Base-by-base conservation (phyloP, 2,329 filamentous ascomycete genomes). In the Colletotrichum lupini region DNA sequence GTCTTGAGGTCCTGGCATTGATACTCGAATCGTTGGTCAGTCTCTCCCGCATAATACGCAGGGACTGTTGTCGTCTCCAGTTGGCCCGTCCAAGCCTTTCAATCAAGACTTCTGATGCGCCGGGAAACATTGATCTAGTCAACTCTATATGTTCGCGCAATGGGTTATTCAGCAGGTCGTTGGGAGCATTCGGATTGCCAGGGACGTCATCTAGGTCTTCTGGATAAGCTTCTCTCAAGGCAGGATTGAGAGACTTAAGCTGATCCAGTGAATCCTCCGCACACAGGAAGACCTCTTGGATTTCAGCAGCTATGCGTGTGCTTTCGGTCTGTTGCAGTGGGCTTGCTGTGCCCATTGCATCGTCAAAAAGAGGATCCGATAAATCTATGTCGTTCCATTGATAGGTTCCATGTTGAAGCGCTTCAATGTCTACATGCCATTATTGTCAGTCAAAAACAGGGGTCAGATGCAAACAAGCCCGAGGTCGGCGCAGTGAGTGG, bases 81-180 rank as follows among this genome's bases (percentile, higher is more conserved):
- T 55, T 69, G 35, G 59, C 67, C 8, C 60, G 59, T 7, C 59
- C 67, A 7, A 69, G 60, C 26, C 67, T 63, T 8, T 63, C 37
- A 3, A 30, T 30, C 1, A 69, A 28, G 5, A 49, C 30, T 35
- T 22, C 5, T 9, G 67, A 63, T 35, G 67, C 49, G 4, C 60
- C 46, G 11, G 59, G 59, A 42, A 69, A 69, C 59, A 69, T 57
- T 0, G 30, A 32, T 37, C 35, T 56, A 11, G 59, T 42, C 52
- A 57, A 30, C 14, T 69, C 59, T 9, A 69, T 19, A 32, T 63
- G 52, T 4, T 61, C 37, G 9, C 26, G 14, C 2, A 32, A n/a
- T 53, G 61, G 52, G 16, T 16, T 35, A 0, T 64, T 49, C 5
- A 53, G 28, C 1, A 16, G 6, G 5, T 32, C 59, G 26, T 53